Conservation (phyloP, 148 eudicot species). For the Oxyria digyna region DNA sequence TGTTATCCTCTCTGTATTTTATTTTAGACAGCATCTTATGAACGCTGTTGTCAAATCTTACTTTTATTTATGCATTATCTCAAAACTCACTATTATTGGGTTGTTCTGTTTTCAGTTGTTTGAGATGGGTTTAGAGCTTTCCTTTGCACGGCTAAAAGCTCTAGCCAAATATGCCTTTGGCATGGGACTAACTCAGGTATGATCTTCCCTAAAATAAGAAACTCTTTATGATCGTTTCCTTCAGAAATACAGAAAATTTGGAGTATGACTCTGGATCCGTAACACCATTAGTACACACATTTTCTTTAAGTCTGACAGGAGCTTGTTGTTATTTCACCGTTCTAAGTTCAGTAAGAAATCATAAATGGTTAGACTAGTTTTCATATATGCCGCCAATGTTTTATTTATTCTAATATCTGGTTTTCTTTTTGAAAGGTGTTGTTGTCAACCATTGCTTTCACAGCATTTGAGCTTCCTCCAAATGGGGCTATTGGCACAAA, state of each 20-base stretch:
- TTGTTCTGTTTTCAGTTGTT: slow-evolving; percentile 50
- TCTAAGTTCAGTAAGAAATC: not conserved
- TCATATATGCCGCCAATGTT: not conserved
- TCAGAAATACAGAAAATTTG: not conserved
- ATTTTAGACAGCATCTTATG: not conserved
- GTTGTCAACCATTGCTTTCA: slow-evolving; percentile 76
- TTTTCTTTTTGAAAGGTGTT: slow-evolving; percentile 48
- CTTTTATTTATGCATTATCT: not conserved
- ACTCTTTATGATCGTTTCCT: not conserved
- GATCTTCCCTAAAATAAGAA: not conserved
- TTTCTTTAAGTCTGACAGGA: not conserved
- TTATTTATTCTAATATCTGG: not conserved
- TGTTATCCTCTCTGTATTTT: not conserved
- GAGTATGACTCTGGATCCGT: not conserved
- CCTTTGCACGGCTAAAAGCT: slow-evolving; percentile 86
- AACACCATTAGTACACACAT: not conserved
- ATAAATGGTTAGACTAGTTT: not conserved
- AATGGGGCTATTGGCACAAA: slow-evolving; percentile 84
- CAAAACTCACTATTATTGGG: not conserved
- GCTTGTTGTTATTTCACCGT: not conserved
- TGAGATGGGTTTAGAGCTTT: slow-evolving; percentile 99
- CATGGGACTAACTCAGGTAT: slow-evolving; percentile 89
- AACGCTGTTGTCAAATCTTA: not conserved
- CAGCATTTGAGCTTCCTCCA: slow-evolving; percentile 98
- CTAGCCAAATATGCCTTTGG: slow-evolving; percentile 97